phyloP scores from a whole-genome alignment of 139 green algal genomes.

The Ostreobium quekettii region DNA sequence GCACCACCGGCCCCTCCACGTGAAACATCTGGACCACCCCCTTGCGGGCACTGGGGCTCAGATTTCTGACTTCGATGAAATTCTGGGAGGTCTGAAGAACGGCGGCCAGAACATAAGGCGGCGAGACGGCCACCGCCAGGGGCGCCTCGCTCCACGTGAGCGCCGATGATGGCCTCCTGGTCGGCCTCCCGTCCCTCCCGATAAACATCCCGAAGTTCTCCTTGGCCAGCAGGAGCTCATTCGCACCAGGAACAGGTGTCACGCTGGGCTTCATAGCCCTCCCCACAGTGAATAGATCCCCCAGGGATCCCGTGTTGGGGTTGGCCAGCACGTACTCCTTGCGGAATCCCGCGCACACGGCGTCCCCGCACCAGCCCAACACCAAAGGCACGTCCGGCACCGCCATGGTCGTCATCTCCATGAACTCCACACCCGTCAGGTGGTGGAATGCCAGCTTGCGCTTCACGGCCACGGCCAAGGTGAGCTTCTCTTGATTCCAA shows the following conservation, averaged over 20 bases:
- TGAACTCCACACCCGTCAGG: constrained; percentile 3
- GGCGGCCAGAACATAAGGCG: constrained; percentile 4
- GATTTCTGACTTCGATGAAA: constrained; percentile 16
- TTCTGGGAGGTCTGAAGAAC: no score
- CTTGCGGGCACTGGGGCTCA: constrained; percentile 8
- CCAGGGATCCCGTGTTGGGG: neutral
- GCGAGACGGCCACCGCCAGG: neutral
- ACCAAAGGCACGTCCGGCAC: constrained; percentile 3
- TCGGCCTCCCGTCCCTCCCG: neutral
- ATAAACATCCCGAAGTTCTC: constrained; percentile 13
- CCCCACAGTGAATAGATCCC: constrained; percentile 1
- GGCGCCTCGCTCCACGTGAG: constrained; percentile 8
- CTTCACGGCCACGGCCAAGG: neutral
- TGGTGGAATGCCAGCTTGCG: constrained; percentile 7
- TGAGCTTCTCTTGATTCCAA: constrained; percentile 6
- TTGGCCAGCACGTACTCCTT: constrained; percentile 5
- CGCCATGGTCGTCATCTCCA: constrained; percentile 1
- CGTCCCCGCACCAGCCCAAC: constrained; percentile 15
- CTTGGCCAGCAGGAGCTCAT: constrained; percentile 15
- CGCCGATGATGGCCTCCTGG: neutral
- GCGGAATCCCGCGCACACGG: neutral
- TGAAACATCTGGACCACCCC: constrained; percentile 17
- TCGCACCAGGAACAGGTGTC: neutral
- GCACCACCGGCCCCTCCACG: neutral
- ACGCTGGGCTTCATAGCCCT: neutral